phyloP scores from a whole-genome alignment of 1,139 yeast species.

The Zygoascus hellenicus region DNA sequence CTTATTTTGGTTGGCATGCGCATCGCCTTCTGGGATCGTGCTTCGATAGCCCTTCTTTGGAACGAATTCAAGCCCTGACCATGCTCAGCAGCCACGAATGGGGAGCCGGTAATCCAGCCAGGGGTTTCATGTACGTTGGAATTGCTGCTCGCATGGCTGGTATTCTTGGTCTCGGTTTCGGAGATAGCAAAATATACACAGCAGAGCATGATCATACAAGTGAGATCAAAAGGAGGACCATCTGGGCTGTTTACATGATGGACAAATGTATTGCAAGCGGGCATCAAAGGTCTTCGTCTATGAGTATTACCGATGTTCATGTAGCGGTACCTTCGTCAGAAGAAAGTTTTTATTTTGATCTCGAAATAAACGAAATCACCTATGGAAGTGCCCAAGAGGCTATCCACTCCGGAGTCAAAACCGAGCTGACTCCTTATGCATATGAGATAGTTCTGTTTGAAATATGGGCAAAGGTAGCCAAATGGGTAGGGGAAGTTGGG shows the following conservation, averaged over 20 bases:
- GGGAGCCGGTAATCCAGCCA: constrained; percentile 15
- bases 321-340: constrained; percentile 14
- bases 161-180: constrained; percentile 12
- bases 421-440: constrained; percentile 11
- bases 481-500: constrained; percentile 16
- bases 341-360: constrained; percentile 13
- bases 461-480: constrained; percentile 14
- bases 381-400: background rate
- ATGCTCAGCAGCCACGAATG: constrained; percentile 18
- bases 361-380: constrained; percentile 4
- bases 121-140: constrained; percentile 89
- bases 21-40: constrained; percentile 6
- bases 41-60: constrained; percentile 13
- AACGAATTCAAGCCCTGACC: constrained; percentile 13
- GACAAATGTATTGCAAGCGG: constrained; percentile 16
- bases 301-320: constrained; percentile 11
- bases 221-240: constrained; percentile 13
- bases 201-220: background rate
- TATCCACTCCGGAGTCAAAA: background rate
- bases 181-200: background rate
- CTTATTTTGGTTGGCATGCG: constrained; percentile 17
- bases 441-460: constrained; percentile 14
- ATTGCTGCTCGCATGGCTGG: constrained; percentile 95
- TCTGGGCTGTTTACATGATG: constrained; percentile 16
- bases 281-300: constrained; percentile 11